Evolutionary conservation across 306 rosid genomes (phyloP), one percentile per base, ranked within the genome.

Genomic region (Vigna mungo): DNA sequence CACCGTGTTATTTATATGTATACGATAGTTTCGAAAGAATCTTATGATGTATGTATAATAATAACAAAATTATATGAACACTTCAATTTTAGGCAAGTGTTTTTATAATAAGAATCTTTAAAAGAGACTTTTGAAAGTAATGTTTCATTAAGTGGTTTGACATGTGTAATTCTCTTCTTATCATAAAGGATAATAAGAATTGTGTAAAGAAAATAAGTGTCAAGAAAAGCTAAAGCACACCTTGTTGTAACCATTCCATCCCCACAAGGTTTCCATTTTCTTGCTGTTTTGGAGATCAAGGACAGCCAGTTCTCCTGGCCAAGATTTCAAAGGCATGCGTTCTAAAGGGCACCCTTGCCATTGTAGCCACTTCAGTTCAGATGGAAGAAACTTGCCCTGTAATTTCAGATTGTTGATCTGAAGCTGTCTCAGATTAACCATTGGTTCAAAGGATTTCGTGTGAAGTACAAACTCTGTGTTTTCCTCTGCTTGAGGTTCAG

Each of bases 321-420:
- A 75, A 60, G 54, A 86, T 43, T 85, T 81, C 54, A 81, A 78
- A 75, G 92, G 84, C 23, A 91, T 56, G 56, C 21, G 8, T 49
- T 46, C 84, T n/a, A 75, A 63, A 59, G 90, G 87, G 70, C 96
- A 89, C 14, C 72, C 87, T 78, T 72, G 87, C 96, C 94, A 91
- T 56, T 91, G 88, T 49, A 91, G 76, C 94, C 92, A 91, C 84
- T 78, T 91, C 78, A 91, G 59, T 54, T 63, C 73, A n/a, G 74
- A 66, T 5, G 96, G 94, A 53, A 91, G 85, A 39, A 72, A 65
- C 51, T 62, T 59, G 3, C 96, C 96, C 82, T 82, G 75, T 80
- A 89, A 64, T 64, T 80, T 74, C 78, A 76, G 43, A 76, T 86
- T 17, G 74, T 91, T 88, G 59, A 89, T 87, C 80, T 89, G 87